Evolutionary conservation across 2,329 filamentous ascomycete genomes (phyloP), one percentile per base, ranked within the genome.

Genomic region (Epichloe coenophiala): DNA sequence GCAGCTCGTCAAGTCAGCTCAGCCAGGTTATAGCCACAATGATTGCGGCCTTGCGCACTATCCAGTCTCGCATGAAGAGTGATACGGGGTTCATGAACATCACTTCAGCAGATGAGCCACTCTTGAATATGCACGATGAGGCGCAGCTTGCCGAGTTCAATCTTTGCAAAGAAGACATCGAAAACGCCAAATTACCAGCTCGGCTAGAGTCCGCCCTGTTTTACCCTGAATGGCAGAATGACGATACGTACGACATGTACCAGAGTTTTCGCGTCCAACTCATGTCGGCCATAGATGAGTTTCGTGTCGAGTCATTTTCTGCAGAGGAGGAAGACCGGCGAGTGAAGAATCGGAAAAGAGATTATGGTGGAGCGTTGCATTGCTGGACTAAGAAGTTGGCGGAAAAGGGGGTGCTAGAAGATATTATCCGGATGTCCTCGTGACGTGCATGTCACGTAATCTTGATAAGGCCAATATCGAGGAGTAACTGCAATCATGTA

Each of bases 281-380:
- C 49, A 65, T 64, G 21, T 60, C 61, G 1, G 60, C 77, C 17
- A 67, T 71, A 52, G 61, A 61, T 44, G 65, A 70, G 50, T 77
- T 78, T 50, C 63, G 70, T 15, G 67, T 69, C n/a, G 78, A 82
- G 58, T 57, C 71, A 36, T 62, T 65, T 5, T 57, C 58, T 13
- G 66, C 73, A 39, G 67, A 66, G 2, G 71, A 73, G 12, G 76
- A 80, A 51, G 69, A 76, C 19, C 65, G 71, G 44, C 73, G 75
- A 45, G 77, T 80, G 3, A 66, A 68, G 21, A 73, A 74, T 31
- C 70, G 81, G 2, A 75, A 77, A 58, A 75, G 80, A 59, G 86
- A 94, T 60, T 86, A 86, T 60, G 81, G 78, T 0, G 78, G 80
- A 1, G 78, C 81, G 0, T 73, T 91, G 21, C 80, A 86, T 57